Percentiles rank a stretch among this genome's conserved stretches.
phyloP scores from a whole-genome alignment of 1,284 basidiomycete genomes.

The Malassezia obtusa region DNA sequence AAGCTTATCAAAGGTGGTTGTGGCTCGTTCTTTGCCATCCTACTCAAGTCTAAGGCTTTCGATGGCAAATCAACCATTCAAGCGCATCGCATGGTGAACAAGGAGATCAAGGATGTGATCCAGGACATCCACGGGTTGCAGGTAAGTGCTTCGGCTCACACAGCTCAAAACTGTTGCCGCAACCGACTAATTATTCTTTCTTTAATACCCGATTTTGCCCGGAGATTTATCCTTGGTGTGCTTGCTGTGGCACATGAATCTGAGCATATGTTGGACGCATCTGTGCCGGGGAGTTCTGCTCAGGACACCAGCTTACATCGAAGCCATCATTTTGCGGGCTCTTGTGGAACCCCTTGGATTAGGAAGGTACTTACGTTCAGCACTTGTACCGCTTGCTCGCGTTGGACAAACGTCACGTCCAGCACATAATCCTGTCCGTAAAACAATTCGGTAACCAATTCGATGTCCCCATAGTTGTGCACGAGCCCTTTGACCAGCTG shows the following conservation, averaged over 20 bases:
- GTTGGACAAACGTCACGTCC: not conserved
- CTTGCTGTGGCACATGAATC: too few species aligned
- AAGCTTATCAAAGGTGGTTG: slow-evolving; percentile 62
- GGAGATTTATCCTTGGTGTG: not conserved
- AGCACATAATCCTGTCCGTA: not conserved
- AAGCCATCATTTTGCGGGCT: too few species aligned
- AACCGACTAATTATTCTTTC: not conserved
- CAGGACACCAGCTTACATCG: too few species aligned
- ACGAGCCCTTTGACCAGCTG: not conserved
- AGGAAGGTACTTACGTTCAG: too few species aligned
- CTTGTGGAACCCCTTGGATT: too few species aligned
- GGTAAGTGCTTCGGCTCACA: slow-evolving; percentile 53
- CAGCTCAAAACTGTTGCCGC: slow-evolving; percentile 13
- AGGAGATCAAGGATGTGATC: slow-evolving; percentile 79
- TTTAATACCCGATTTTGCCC: not conserved
- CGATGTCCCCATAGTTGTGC: not conserved
- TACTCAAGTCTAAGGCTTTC: slow-evolving; percentile 73
- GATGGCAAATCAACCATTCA: slow-evolving; percentile 77
- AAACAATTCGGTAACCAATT: not conserved
- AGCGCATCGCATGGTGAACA: slow-evolving; percentile 85
- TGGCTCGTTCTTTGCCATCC: slow-evolving; percentile 89
- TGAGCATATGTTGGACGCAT: too few species aligned
- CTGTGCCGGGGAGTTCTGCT: too few species aligned
- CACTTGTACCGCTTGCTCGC: too few species aligned
- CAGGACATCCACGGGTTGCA: slow-evolving; percentile 86